A percentile compares a stretch with the other conserved stretches of the same genome.
Evolutionary conservation across 2,329 filamentous ascomycete species (phyloP).

Genomic region (Plenodomus lindquistii): DNA sequence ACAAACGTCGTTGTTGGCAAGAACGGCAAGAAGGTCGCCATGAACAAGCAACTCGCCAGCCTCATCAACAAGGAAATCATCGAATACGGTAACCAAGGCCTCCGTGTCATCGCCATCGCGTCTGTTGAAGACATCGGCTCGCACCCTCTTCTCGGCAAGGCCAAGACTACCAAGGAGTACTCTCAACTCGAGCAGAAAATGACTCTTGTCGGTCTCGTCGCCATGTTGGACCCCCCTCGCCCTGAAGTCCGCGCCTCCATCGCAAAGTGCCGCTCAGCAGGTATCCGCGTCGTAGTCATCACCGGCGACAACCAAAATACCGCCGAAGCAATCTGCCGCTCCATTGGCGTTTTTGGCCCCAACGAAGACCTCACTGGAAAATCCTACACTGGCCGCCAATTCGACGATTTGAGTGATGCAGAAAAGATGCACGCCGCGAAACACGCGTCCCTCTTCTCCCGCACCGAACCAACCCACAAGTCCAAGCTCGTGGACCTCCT

Average conservation of each 20-base stretch:
- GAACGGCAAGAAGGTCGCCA: constrained; percentile 73
- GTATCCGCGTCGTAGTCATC: constrained; percentile 96
- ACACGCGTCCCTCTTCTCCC: constrained; percentile 88
- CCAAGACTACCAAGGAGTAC: constrained; percentile 84
- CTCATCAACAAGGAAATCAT: constrained; percentile 79
- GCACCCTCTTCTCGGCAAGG: constrained; percentile 70
- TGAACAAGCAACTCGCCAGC: constrained; percentile 70
- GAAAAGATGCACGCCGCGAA: constrained; percentile 85
- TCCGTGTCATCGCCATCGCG: constrained; percentile 93
- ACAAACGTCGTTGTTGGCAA: constrained; percentile 77
- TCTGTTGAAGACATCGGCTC: constrained; percentile 75
- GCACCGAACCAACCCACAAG: constrained; percentile 95
- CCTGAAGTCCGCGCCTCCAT: constrained; percentile 88
- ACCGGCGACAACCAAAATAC: constrained; percentile 98
- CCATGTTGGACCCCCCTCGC: constrained; percentile 95
- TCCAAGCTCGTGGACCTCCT: constrained; percentile 96
- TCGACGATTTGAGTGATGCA: constrained; percentile 77
- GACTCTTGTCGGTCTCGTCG: constrained; percentile 90
- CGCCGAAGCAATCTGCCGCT: constrained; percentile 94
- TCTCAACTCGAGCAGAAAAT: constrained; percentile 87
- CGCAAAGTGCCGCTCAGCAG: constrained; percentile 84
- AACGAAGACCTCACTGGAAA: constrained; percentile 85
- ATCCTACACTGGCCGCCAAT: constrained; percentile 93
- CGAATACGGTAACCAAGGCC: constrained; percentile 87
- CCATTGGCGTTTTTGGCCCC: constrained; percentile 88